These are phyloP conservation scores for Amanita pseudoporphyria DNA, from an alignment of 768 basidiomycete genomes.

Conservation along the genomic window DNA sequence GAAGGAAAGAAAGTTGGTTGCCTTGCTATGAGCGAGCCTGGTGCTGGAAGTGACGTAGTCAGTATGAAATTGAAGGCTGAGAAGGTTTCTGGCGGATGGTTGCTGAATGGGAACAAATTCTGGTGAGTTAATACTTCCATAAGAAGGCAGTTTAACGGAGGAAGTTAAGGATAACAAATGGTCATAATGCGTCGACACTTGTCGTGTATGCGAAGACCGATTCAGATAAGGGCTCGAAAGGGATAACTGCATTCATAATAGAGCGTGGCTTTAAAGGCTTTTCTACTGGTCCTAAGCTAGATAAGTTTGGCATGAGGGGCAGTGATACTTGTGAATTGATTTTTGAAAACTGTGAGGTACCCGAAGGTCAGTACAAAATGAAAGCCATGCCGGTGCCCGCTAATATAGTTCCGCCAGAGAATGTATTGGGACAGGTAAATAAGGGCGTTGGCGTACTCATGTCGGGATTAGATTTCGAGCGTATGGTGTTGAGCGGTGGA, in stretches of 20 bases:
- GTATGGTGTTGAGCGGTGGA: conserved; percentile 86
- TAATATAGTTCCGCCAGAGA: conserved; percentile 39
- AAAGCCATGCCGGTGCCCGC: conserved; percentile 3
- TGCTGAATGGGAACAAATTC: conserved; percentile 86
- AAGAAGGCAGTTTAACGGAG: conserved; percentile 1
- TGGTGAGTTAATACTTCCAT: conserved; percentile 45
- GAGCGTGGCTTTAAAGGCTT: conserved; percentile 79
- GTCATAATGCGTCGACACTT: conserved; percentile 82
- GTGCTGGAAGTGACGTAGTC: conserved; percentile 91
- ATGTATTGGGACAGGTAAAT: conserved; percentile 73
- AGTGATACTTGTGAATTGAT: conserved; percentile 92
- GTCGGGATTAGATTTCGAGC: conserved; percentile 90
- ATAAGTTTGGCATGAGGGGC: conserved; percentile 96
- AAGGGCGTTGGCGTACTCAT: conserved; percentile 83
- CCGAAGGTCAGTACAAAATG: conserved; percentile 48
- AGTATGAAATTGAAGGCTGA: conserved; percentile 84
- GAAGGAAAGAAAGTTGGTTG: conserved; percentile 79
- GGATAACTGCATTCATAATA: conserved; percentile 88
- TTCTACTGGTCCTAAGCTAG: conserved; percentile 83
- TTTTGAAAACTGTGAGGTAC: conserved; percentile 85
- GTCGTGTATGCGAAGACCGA: conserved; percentile 90
- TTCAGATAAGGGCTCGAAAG: conserved; percentile 69
- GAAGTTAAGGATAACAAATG: conserved; percentile 80
- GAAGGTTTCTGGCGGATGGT: conserved; percentile 67
- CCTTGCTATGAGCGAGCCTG: conserved; percentile 91